These are phyloP conservation scores for Phytophthora sp. DNA, from an alignment of 352 stramenopile species.

Conservation along the genomic window DNA sequence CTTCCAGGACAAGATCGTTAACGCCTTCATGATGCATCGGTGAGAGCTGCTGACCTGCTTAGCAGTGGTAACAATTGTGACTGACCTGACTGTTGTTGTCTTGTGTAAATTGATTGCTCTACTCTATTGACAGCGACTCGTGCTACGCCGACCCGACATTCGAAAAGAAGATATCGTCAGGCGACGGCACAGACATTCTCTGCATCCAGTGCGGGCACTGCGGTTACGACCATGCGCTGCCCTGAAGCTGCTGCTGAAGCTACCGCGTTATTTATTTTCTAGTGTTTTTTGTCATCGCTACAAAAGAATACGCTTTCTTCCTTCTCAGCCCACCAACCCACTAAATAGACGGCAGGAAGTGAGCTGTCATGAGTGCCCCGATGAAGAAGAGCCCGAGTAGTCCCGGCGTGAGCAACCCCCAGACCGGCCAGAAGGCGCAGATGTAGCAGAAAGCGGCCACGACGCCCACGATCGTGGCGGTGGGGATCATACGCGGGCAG, in stretches of 20 bases:
- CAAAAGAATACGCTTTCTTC: slow-evolving; percentile 4
- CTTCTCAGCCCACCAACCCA: not conserved
- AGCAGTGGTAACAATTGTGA: not conserved
- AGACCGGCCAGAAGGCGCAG: slow-evolving; percentile 91
- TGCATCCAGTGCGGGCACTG: slow-evolving; percentile 49
- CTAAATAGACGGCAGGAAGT: slow-evolving; percentile 93
- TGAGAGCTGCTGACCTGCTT: slow-evolving; percentile 19
- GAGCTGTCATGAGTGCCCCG: slow-evolving; percentile 91
- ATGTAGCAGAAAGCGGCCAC: slow-evolving; percentile 80
- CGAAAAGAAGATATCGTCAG: slow-evolving; percentile 35
- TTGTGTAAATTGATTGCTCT: too few species aligned
- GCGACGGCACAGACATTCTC: slow-evolving; percentile 40
- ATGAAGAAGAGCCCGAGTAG: slow-evolving; percentile 91
- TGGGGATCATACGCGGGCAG: slow-evolving; percentile 92
- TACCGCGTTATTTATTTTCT: slow-evolving; percentile 41
- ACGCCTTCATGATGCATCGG: slow-evolving; percentile 66
- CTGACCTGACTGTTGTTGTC: slow-evolving; percentile 4
- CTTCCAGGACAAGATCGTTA: slow-evolving; percentile 64
- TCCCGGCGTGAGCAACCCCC: slow-evolving; percentile 91
- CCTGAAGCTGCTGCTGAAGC: slow-evolving; percentile 18
- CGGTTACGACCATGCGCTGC: slow-evolving; percentile 40
- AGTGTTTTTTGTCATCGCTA: not conserved
- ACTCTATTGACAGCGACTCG: slow-evolving; percentile 39
- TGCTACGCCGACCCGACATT: slow-evolving; percentile 61
- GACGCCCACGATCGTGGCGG: slow-evolving; percentile 75